Base-by-base conservation (phyloP, 306 rosid genomes). In the Hylodesmum podocarpum region DNA sequence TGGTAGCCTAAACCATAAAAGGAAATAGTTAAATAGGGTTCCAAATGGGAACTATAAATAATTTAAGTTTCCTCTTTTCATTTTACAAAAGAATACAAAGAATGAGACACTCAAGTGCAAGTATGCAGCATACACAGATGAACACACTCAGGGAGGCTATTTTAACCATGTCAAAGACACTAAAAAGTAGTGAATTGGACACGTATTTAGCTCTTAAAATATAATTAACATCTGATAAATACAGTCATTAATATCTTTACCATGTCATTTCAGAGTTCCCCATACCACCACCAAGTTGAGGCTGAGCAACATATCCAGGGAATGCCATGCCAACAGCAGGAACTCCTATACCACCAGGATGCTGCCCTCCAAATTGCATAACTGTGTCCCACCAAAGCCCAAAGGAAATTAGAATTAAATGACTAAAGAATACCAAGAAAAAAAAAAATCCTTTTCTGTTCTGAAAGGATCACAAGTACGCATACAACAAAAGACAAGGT, bases 261-360 rank as follows among this genome's bases (percentile, higher is more conserved):
- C 99, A 96, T 51, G 98, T 86, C 99, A 92, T 92, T 88, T 96
- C 99, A 61, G 97, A 87, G 71, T 86, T 96, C 83, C 97, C 99
- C 73, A 87, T 58, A 73, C 98, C 96, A 83, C 86, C 58, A 73
- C 98, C 96, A 83, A 78, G 91, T 83, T 94, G 96, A 36, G 96
- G 88, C 78, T 92, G 89, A 73, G 87, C 89, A 84, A 96, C 99
- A 79, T 96, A 96, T 76, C 99, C 99, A 28, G 99, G 99, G 80
- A 91, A 92, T 27, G 99, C 99, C 99, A 96, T 96, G 72, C 99
- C 99, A 71, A 96, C 98, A 47, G 99, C 96, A 59, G 99, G 99
- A 86, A 95, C 97, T 70, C 99, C 97, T 3, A 95, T 85, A 73
- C 99, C 98, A 84, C 96, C 90, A 75, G 99, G 92, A 85, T 92